A percentile compares a stretch with the other conserved stretches of the same genome.
These are phyloP conservation scores for Prosopis cineraria DNA, from an alignment of 306 rosid species.

Conservation along the genomic window DNA sequence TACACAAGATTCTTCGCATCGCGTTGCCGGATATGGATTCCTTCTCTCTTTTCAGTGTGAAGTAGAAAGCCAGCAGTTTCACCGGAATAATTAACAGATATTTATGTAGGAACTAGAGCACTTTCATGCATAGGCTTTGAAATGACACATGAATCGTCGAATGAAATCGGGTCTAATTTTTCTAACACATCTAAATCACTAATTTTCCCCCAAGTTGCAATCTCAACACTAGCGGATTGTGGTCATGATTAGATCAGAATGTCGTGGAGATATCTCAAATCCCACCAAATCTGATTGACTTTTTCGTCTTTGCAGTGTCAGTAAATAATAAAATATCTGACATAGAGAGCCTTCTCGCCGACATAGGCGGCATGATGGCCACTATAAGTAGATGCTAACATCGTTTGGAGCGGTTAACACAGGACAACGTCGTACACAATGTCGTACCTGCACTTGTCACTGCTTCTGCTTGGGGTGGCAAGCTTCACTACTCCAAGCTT, in stretches of 20 bases:
- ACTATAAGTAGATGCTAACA: conserved; percentile 30
- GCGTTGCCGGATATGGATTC: not conserved
- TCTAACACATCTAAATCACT: not conserved
- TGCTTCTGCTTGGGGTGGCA: conserved; percentile 37
- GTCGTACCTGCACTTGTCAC: conserved; percentile 20
- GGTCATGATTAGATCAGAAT: not conserved
- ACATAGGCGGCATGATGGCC: not conserved
- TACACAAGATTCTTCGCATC: not conserved
- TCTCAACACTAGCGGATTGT: not conserved
- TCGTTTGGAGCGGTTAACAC: conserved; percentile 2
- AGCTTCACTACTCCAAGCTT: conserved; percentile 27
- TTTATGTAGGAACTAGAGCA: not conserved
- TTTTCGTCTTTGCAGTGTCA: not conserved
- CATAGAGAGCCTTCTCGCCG: not conserved
- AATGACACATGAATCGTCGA: not conserved
- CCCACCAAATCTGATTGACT: conserved; percentile 24
- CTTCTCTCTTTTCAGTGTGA: not conserved
- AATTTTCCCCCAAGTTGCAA: not conserved
- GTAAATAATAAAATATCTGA: not conserved
- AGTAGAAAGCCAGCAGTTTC: not conserved
- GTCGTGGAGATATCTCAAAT: not conserved
- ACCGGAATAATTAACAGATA: not conserved
- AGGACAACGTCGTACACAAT: conserved; percentile 33
- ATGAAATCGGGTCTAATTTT: not conserved
- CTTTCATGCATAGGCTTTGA: not conserved